Percentiles rank a stretch among this genome's conserved stretches.
These are phyloP conservation scores for Bombardia bombarda DNA, from an alignment of 495 filamentous ascomycete species.

Conservation along the genomic window DNA sequence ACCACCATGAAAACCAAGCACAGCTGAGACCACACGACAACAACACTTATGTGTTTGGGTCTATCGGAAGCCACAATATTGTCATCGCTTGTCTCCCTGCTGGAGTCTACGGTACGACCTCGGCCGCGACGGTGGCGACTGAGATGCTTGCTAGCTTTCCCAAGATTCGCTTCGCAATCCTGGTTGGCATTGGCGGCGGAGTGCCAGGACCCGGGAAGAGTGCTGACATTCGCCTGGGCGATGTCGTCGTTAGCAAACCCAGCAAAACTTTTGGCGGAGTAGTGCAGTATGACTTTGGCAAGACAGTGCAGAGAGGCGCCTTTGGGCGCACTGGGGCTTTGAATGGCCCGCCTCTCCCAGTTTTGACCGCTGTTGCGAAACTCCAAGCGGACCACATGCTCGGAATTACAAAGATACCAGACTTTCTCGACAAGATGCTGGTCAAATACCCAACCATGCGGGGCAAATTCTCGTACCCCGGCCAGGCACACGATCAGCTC, in stretches of 20 bases:
- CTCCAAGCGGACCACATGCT: slow-evolving; percentile 9
- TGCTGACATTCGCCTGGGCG: slow-evolving; percentile 25
- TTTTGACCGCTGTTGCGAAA: slow-evolving; percentile 11
- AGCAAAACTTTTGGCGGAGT: slow-evolving; percentile 8
- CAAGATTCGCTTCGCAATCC: slow-evolving; percentile 30
- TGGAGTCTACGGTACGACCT: slow-evolving; percentile 28
- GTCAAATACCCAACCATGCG: background rate
- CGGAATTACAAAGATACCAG: slow-evolving; percentile 12
- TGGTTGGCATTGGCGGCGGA: slow-evolving; percentile 44
- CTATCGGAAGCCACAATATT: slow-evolving; percentile 34
- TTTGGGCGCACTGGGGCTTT: slow-evolving; percentile 24
- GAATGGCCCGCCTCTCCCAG: slow-evolving; percentile 22
- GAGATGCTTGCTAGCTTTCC: slow-evolving; percentile 33
- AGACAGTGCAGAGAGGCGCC: slow-evolving; percentile 10
- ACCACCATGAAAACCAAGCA: slow-evolving; percentile 23
- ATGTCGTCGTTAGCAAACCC: slow-evolving; percentile 18
- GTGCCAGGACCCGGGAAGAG: slow-evolving; percentile 15
- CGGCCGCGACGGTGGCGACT: slow-evolving; percentile 21
- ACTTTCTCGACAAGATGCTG: slow-evolving; percentile 6
- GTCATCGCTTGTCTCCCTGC: slow-evolving; percentile 32
- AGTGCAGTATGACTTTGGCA: slow-evolving; percentile 23
- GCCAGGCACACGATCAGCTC: background rate
- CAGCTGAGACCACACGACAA: slow-evolving; percentile 2
- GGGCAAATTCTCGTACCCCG: background rate
- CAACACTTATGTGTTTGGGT: slow-evolving; percentile 34